Percentiles rank a stretch among this genome's conserved stretches.
Evolutionary conservation across 75 land plant species (phyloP).

Genomic region (Sequoiadendron giganteum): DNA sequence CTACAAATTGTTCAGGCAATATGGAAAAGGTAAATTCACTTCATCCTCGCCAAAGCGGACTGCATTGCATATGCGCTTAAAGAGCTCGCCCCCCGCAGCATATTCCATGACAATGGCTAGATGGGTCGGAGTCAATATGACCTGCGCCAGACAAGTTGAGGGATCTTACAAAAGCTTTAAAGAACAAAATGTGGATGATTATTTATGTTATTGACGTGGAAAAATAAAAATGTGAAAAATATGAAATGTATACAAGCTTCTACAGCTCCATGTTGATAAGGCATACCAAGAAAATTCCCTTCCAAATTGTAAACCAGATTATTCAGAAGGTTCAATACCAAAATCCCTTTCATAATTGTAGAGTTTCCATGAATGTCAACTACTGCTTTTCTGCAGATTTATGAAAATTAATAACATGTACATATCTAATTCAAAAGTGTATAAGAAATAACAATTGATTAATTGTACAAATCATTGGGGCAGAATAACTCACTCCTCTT

Average conservation of each 20-base stretch:
- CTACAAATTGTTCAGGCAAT: background rate
- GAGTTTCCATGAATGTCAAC: background rate
- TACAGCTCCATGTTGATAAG: background rate
- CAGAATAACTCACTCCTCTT: too few relatives aligned
- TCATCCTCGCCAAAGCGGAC: slow-evolving; percentile 72
- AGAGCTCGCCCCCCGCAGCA: slow-evolving; percentile 77
- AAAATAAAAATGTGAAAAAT: background rate
- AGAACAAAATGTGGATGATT: background rate
- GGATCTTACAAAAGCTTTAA: background rate
- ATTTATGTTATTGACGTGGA: background rate
- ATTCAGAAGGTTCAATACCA: background rate
- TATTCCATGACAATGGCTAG: slow-evolving; percentile 75
- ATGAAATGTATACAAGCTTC: background rate
- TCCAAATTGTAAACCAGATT: background rate
- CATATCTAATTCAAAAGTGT: background rate
- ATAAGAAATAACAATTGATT: background rate
- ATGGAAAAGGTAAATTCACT: slow-evolving; percentile 15
- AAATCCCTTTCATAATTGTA: background rate
- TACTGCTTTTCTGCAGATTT: background rate
- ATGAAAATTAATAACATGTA: background rate
- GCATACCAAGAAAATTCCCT: background rate
- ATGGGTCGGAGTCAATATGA: slow-evolving; percentile 59
- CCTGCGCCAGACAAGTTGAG: slow-evolving; percentile 22
- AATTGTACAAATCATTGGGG: background rate
- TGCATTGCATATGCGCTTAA: slow-evolving; percentile 58